Percentiles rank a stretch among this genome's conserved stretches.
Evolutionary conservation across 2,329 filamentous ascomycete genomes (phyloP).

Genomic region (Sclerotinia borealis): DNA sequence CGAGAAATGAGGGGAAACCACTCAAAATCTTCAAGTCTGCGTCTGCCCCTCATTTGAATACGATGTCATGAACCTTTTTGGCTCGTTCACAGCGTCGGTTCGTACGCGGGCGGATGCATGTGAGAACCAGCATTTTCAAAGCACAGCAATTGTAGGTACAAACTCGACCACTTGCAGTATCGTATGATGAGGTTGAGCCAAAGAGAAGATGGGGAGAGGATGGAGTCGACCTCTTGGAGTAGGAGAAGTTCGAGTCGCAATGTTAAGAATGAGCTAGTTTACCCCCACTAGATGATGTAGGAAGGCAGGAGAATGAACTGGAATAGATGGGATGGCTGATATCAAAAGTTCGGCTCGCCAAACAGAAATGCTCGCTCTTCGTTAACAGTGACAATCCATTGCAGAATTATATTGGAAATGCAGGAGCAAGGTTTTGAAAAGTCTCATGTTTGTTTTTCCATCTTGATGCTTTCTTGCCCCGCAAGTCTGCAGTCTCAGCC

Average conservation of each 20-base stretch:
- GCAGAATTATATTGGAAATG: neutral
- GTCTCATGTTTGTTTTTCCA: neutral
- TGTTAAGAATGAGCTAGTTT: neutral
- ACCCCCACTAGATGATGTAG: neutral
- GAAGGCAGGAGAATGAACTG: neutral
- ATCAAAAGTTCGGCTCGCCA: neutral
- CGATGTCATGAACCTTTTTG: neutral
- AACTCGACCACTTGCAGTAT: neutral
- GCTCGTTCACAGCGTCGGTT: neutral
- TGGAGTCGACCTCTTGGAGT: neutral
- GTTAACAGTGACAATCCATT: neutral
- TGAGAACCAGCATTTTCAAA: neutral
- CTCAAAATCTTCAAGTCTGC: neutral
- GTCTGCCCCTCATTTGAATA: neutral
- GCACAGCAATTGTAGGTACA: neutral
- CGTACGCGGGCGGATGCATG: neutral
- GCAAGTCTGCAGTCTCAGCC: conserved; percentile 2
- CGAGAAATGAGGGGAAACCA: neutral
- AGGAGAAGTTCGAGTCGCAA: neutral
- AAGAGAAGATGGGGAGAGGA: neutral
- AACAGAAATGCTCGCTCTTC: neutral
- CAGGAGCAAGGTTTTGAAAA: neutral
- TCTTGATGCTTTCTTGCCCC: neutral
- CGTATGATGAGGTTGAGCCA: neutral
- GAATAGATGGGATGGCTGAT: conserved; percentile 1